Evolutionary conservation across 495 filamentous ascomycete species (phyloP), one percentile per base, ranked within the genome.

Genomic region (Xylaria bambusicola): DNA sequence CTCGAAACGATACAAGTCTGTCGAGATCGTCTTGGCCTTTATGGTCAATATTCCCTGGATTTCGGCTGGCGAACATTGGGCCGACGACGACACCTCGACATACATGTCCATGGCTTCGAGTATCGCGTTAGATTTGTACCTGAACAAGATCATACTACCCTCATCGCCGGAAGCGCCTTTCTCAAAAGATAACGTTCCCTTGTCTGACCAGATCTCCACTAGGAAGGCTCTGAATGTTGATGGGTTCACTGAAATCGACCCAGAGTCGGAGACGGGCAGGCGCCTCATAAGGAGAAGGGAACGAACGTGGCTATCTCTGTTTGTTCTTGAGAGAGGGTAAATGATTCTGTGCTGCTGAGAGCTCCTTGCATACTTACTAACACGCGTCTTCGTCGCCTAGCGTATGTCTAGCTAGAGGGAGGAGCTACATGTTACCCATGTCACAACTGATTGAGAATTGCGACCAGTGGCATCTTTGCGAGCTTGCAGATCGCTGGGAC

Each of bases 31-130:
- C 5, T 67, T 90, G 13, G 88, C 84, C 2, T 90, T 89, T 60
- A 88, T 89, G 85, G 81, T 87, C n/a, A 89, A 89, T 62, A 80
- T 90, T 23, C 87, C 88, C 10, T 90, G 88, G 88, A 89, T 90
- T 81, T 78, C 83, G 12, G 85, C 87, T 0, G 86, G 87, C 5
- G 79, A 82, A 47, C 81, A 84, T 63, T 80, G 85, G 63, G 82
- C 84, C 13, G 87, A 89, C 62, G 88, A 90, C 66, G 86, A 89
- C 61, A 88, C 87, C 0, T 89, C 86, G 49, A 83, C 82, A 24
- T 89, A 88, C 56, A 84, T 89, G 53, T 82, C 85, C 6, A 85
- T 85, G 76, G 88, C 88, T 10, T 70, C 87, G 15, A 84, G 83
- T 10, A 84, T 89, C 69, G 86, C 88, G 5, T 60, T 89, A 55